These are phyloP conservation scores for Pythium phragmiticola DNA, from an alignment of 352 stramenopile genomes.

Conservation along the genomic window DNA sequence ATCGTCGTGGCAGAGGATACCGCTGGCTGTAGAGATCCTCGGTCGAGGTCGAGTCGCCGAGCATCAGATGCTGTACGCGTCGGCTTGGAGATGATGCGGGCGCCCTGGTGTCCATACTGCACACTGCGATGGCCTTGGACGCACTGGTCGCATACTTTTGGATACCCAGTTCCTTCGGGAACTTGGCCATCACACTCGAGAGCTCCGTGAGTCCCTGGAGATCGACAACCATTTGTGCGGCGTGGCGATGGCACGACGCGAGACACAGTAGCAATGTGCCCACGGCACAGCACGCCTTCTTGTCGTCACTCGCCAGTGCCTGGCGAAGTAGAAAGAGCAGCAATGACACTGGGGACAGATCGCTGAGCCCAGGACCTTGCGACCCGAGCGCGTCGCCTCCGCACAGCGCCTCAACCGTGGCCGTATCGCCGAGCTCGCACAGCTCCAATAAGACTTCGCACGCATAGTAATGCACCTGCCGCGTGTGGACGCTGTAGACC, in stretches of 20 bases:
- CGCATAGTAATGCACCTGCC: constrained; percentile 82
- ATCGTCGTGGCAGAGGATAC: constrained; percentile 3
- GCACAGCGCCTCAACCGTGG: constrained; percentile 55
- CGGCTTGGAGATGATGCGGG: background rate
- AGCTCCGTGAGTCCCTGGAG: constrained; percentile 68
- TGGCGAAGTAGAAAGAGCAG: constrained; percentile 73
- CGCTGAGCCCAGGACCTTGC: constrained; percentile 26
- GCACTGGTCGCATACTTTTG: constrained; percentile 61
- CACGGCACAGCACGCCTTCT: constrained; percentile 75
- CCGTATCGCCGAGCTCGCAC: constrained; percentile 61
- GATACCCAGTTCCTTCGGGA: constrained; percentile 62
- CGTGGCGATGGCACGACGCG: constrained; percentile 49
- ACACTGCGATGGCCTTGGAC: constrained; percentile 58
- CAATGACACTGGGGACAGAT: constrained; percentile 62
- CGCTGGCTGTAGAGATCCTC: constrained; percentile 18
- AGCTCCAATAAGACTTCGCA: constrained; percentile 79
- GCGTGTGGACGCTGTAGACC: constrained; percentile 78
- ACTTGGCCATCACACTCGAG: constrained; percentile 74
- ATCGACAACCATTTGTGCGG: constrained; percentile 46
- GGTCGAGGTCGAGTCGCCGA: constrained; percentile 25
- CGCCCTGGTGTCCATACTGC: constrained; percentile 37
- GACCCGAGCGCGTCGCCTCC: constrained; percentile 22
- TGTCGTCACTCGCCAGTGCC: constrained; percentile 71
- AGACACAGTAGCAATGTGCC: constrained; percentile 76
- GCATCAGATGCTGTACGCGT: background rate